Evolutionary conservation across 2,329 filamentous ascomycete genomes (phyloP).

Genomic region (Colletotrichum brevisporum): DNA sequence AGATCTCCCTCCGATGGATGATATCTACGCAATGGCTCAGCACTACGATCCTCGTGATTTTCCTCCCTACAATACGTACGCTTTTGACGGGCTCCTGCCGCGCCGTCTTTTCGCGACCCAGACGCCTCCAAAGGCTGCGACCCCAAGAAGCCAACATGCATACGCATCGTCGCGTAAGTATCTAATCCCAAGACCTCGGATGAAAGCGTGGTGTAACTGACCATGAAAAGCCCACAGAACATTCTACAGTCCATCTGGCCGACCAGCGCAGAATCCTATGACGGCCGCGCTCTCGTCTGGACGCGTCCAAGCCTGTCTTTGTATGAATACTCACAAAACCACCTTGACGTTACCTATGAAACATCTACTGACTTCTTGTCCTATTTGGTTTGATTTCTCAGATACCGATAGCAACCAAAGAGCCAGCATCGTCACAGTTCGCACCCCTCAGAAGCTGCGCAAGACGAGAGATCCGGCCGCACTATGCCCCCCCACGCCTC

Average conservation of each 20-base stretch:
- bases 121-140: too few relatives aligned
- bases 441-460: conserved; percentile 1
- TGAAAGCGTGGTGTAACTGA: not conserved
- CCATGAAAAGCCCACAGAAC: not conserved
- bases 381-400: not conserved
- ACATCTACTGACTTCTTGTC: not conserved
- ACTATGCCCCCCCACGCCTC: not conserved
- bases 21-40: not conserved
- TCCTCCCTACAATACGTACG: not conserved
- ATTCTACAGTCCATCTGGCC: conserved; percentile 7
- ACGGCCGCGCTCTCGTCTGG: conserved; percentile 23
- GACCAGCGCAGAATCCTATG: conserved; percentile 28
- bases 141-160: not conserved
- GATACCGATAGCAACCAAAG: conserved; percentile 30
- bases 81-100: not conserved
- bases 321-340: not conserved
- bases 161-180: not conserved
- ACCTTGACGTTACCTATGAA: not conserved
- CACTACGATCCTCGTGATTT: not conserved
- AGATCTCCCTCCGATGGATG: not conserved
- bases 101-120: not conserved
- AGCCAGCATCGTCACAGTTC: conserved; percentile 18
- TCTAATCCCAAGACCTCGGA: not conserved
- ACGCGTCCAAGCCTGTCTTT: conserved; percentile 14
- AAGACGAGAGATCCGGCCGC: not conserved